These are phyloP conservation scores for Tremella mesenterica DNA, from an alignment of 768 basidiomycete species.

Conservation along the genomic window DNA sequence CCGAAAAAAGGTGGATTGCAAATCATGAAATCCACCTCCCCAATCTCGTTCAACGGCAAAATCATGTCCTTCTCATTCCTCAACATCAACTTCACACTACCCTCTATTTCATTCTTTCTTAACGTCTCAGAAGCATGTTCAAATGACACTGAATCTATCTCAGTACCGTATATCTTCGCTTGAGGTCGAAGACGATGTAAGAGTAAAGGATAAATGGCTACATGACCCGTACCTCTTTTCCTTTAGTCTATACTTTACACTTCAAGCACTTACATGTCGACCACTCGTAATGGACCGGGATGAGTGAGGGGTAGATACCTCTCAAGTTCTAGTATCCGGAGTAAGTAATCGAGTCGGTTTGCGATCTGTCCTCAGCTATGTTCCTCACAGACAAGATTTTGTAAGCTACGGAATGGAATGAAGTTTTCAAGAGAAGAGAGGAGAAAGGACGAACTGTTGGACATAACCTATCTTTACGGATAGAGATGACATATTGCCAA, in stretches of 20 bases:
- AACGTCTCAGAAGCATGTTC: slow-evolving; percentile 56
- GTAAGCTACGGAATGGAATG: not conserved
- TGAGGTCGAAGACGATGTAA: slow-evolving; percentile 11
- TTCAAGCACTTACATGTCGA: slow-evolving; percentile 61
- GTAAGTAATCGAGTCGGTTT: slow-evolving; percentile 63
- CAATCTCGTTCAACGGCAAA: slow-evolving; percentile 47
- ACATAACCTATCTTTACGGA: slow-evolving; percentile 69
- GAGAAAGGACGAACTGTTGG: slow-evolving; percentile 59
- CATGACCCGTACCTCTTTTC: slow-evolving; percentile 80
- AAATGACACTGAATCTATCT: slow-evolving; percentile 62
- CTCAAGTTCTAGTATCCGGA: slow-evolving; percentile 44
- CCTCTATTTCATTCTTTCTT: slow-evolving; percentile 48
- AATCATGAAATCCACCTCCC: slow-evolving; percentile 69
- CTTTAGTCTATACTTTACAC: not conserved
- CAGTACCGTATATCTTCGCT: slow-evolving; percentile 47
- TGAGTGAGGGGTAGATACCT: slow-evolving; percentile 48
- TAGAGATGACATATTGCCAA: slow-evolving; percentile 55
- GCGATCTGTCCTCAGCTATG: slow-evolving; percentile 23
- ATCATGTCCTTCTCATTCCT: too few species aligned
- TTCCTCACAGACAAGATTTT: not conserved
- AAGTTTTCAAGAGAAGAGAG: not conserved
- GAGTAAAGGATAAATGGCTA: slow-evolving; percentile 79
- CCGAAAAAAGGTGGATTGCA: slow-evolving; percentile 95
- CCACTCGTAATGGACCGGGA: slow-evolving; percentile 33
- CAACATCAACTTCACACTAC: not conserved